phyloP scores from a whole-genome alignment of 2,329 filamentous ascomycete species.

The Aaosphaeria pasadenensis region DNA sequence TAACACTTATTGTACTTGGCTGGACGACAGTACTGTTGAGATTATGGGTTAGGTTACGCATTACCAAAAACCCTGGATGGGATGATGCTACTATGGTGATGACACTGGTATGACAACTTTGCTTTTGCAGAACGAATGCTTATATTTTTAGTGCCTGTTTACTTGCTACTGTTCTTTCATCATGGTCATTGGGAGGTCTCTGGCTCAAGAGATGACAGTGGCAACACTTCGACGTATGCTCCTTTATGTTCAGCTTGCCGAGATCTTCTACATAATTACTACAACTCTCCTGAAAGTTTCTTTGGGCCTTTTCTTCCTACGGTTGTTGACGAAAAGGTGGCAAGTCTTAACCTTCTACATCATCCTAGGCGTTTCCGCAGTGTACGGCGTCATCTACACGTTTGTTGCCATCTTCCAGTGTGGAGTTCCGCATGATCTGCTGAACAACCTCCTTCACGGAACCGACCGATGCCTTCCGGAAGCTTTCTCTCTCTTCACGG shows the following conservation, averaged over 20 bases:
- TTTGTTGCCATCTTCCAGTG: conserved; percentile 29
- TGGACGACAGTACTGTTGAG: conserved; percentile 29
- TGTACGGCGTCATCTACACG: conserved; percentile 28
- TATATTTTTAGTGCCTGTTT: conserved; percentile 14
- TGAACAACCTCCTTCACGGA: conserved; percentile 13
- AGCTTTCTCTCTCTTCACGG: conserved; percentile 17
- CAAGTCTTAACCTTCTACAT: conserved; percentile 23
- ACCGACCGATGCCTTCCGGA: conserved; percentile 20
- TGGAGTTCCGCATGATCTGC: conserved; percentile 22
- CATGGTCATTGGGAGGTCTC: conserved; percentile 12
- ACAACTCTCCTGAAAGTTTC: conserved; percentile 48
- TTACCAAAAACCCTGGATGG: conserved; percentile 33
- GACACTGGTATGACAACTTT: conserved; percentile 18
- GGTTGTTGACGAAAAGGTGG: conserved; percentile 30
- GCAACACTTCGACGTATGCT: conserved; percentile 14
- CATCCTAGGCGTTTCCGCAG: conserved; percentile 19
- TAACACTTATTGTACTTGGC: conserved; percentile 24
- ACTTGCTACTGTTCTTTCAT: conserved; percentile 27
- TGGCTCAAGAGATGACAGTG: conserved; percentile 9
- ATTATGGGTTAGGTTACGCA: conserved; percentile 30
- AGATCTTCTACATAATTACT: conserved; percentile 53
- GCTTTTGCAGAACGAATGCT: neutral
- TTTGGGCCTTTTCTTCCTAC: conserved; percentile 34
- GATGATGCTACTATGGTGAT: conserved; percentile 31
- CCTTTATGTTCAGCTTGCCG: conserved; percentile 31